Base-by-base conservation (phyloP, 805 yeast genomes). In the Sungouiozyma intestinalis region DNA sequence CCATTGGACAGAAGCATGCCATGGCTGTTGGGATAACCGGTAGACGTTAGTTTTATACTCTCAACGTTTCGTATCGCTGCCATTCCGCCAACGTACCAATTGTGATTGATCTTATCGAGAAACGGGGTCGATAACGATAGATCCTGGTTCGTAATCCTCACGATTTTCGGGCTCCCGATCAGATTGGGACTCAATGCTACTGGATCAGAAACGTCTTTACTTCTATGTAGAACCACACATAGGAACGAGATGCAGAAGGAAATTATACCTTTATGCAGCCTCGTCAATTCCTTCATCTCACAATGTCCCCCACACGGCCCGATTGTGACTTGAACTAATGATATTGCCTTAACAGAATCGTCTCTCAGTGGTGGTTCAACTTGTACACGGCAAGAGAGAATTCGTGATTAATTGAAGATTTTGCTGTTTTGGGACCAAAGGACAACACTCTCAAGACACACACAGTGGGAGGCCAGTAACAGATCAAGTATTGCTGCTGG, bases 1-100 rank as follows among this genome's bases (percentile, higher is more conserved):
- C 62, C 63, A 43, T 58, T 59, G 16, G 64, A 59, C 17, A 59
- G 44, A 16, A 59, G 37, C 7, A 49, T 32, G 15, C 64, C 64
- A 32, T 50, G 43, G 6, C 42, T 41, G 16, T 42, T 21, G 3
- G 40, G 37, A 15, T 43, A 44, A 16, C 49, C 45, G 6, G 46
- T 40, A 7, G 45, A 39, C 1, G 59, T 52, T 17, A 59, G 45
- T 37, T 50, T 47, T 5, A 59, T 46, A 29, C 41, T 46, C n/a
- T 48, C 53, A n/a, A 41, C 21, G 42, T 59, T 59, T 15, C 60
- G 49, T 15, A 59, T 53, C 45, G 53, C 51, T 5, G 62, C 43
- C n/a, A 46, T 45, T 2, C 63, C 64, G 5, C 55, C 51, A 19
- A 54, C 54, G 38, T 52, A 46, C 64, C 64, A 59, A 38, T 36